Evolutionary conservation across 768 basidiomycete genomes (phyloP).

Genomic region (Russula foetens): DNA sequence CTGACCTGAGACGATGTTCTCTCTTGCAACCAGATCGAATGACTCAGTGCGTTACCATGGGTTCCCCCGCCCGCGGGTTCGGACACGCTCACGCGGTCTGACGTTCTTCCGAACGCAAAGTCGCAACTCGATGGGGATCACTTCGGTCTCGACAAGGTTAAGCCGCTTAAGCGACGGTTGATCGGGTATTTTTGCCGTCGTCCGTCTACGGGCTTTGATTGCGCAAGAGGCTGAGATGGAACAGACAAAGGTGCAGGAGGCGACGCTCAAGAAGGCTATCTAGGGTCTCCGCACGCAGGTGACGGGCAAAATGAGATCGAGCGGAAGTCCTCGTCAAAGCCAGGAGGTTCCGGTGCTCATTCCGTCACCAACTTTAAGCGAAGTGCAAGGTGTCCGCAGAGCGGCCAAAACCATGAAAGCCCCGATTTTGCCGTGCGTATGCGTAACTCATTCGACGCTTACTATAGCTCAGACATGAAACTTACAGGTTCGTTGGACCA

Average conservation of each 20-base stretch:
- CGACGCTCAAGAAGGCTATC: constrained; percentile 17
- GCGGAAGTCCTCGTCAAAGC: constrained; percentile 5
- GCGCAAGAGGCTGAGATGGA: no score
- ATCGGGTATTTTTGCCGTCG: constrained; percentile 90
- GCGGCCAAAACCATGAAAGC: constrained; percentile 48
- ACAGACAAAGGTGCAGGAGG: constrained; percentile 15
- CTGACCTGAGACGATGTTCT: no score
- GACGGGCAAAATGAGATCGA: not conserved
- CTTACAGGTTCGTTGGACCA: constrained; percentile 59
- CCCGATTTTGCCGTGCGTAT: constrained; percentile 57
- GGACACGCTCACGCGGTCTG: no score
- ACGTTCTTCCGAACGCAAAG: constrained; percentile 64
- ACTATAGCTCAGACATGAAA: not conserved
- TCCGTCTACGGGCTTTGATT: constrained; percentile 39
- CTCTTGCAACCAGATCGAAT: constrained; percentile 60
- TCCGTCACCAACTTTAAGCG: constrained; percentile 5
- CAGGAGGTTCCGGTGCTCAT: not conserved
- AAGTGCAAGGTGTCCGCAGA: constrained; percentile 4
- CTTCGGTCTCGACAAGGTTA: constrained; percentile 88
- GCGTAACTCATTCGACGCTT: not conserved
- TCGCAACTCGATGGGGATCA: constrained; percentile 84
- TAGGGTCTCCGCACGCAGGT: constrained; percentile 11
- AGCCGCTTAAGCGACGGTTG: constrained; percentile 84
- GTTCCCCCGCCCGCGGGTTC: no score
- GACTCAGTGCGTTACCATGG: constrained; percentile 86